Conservation (phyloP, 441 rosid genomes). For the Daphne laureola region DNA sequence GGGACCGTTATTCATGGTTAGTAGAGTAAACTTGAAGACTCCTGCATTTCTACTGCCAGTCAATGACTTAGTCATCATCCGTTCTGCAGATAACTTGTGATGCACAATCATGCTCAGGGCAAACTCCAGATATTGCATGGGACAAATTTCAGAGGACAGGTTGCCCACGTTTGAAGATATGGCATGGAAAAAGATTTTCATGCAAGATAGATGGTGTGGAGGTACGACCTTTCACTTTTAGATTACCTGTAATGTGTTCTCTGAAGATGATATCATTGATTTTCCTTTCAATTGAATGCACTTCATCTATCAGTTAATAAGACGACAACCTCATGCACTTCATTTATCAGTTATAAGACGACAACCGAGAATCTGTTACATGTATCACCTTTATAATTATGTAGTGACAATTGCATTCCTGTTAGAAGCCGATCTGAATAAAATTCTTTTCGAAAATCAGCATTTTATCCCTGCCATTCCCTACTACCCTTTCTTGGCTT, state of each 20-base stretch:
- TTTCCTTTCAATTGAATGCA: not conserved
- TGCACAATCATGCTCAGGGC: conserved; percentile 59
- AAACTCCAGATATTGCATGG: conserved; percentile 84
- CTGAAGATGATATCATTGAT: conserved; percentile 1
- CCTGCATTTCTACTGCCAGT: conserved; percentile 1
- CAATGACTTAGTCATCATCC: too few relatives aligned
- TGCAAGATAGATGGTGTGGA: conserved; percentile 69
- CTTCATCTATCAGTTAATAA: not conserved
- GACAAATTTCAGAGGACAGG: conserved; percentile 70
- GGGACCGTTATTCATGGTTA: conserved; percentile 79
- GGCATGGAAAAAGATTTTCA: conserved; percentile 76
- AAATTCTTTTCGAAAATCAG: too few relatives aligned
- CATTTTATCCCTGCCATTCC: too few relatives aligned
- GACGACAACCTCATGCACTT: not conserved
- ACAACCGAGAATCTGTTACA: conserved; percentile 4
- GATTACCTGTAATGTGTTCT: not conserved
- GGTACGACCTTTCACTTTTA: conserved; percentile 28
- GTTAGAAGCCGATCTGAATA: too few relatives aligned
- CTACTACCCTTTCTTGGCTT: too few relatives aligned
- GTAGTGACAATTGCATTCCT: too few relatives aligned
- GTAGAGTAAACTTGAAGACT: conserved; percentile 17
- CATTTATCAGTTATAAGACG: not conserved
- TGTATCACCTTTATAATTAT: not conserved
- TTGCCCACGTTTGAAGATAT: conserved; percentile 38
- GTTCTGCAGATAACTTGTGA: conserved; percentile 53